Conservation (phyloP, 495 filamentous ascomycete species). For the Tuber aestivum region DNA sequence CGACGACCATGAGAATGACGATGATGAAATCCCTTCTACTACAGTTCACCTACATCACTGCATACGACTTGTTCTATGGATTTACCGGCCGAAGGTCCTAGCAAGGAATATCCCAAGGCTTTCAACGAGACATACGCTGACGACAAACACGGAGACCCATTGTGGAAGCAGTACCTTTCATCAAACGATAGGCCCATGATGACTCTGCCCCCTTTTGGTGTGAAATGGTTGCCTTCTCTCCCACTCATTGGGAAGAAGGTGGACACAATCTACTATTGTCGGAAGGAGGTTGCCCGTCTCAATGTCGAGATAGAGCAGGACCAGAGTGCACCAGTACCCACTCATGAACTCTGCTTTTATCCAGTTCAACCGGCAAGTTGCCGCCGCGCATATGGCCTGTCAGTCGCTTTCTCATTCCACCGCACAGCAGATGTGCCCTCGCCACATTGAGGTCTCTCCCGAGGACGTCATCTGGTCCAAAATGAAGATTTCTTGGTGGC, state of each 20-base stretch:
- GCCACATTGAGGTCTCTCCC: constrained; percentile 85
- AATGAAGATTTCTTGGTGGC: constrained; percentile 95
- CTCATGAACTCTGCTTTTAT: constrained; percentile 98
- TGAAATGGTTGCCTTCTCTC: constrained; percentile 72
- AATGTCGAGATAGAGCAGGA: constrained; percentile 92
- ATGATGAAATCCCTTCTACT: constrained; percentile 38
- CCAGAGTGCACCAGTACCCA: constrained; percentile 78
- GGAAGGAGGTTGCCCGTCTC: constrained; percentile 76
- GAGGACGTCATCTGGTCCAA: constrained; percentile 96
- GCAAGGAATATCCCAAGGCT: constrained; percentile 61
- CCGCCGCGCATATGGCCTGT: constrained; percentile 96
- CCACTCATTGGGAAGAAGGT: constrained; percentile 83
- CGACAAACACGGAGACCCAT: constrained; percentile 59
- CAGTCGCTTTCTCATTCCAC: constrained; percentile 87
- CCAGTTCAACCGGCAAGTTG: constrained; percentile 96
- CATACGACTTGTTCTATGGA: constrained; percentile 26
- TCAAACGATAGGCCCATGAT: constrained; percentile 79
- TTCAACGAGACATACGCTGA: constrained; percentile 61
- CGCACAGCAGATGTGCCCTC: constrained; percentile 90
- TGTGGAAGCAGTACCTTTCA: constrained; percentile 77
- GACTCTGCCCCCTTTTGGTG: constrained; percentile 67
- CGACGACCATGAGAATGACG: constrained; percentile 12
- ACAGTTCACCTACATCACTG: constrained; percentile 29
- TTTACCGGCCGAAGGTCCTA: constrained; percentile 8
- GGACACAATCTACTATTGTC: constrained; percentile 91